phyloP scores from a whole-genome alignment of 352 stramenopile species.

The Globisporangium nunn region DNA sequence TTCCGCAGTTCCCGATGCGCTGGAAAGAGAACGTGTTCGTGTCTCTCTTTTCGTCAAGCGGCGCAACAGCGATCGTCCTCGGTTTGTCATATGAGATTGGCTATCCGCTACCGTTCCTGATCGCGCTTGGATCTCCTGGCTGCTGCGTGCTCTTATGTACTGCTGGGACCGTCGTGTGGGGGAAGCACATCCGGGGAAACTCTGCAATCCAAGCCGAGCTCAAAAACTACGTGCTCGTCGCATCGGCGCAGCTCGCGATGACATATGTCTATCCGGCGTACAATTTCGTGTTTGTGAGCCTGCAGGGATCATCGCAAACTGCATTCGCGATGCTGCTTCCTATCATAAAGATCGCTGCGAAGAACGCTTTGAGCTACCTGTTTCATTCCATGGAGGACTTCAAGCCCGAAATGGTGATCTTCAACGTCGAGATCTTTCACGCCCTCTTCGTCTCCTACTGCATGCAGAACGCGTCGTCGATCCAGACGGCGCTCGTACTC shows the following conservation, averaged over 20 bases:
- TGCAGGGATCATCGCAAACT: background rate
- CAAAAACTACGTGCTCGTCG: background rate
- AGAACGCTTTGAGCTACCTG: conserved; percentile 3
- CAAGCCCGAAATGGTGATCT: conserved; percentile 3
- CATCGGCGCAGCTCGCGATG: background rate
- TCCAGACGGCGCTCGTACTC: background rate
- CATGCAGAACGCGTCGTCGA: conserved; percentile 5
- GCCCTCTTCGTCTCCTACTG: conserved; percentile 2
- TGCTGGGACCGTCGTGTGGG: background rate
- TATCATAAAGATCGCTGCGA: conserved; percentile 1
- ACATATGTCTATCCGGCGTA: background rate
- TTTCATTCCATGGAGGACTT: background rate
- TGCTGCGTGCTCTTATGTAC: background rate
- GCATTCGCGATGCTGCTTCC: conserved; percentile 1
- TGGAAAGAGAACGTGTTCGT: conserved; percentile 3
- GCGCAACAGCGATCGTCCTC: conserved; percentile 3
- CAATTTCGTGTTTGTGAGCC: background rate
- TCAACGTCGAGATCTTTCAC: conserved; percentile 3
- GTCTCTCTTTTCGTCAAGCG: conserved; percentile 3
- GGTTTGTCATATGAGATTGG: too few relatives aligned
- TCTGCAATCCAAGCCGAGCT: background rate
- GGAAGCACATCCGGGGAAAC: background rate
- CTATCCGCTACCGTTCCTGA: too few relatives aligned
- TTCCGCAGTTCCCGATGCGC: conserved; percentile 5
- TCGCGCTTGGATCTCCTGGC: too few relatives aligned